Evolutionary conservation across 306 rosid species (phyloP).

Genomic region (Mimosa bimucronata): DNA sequence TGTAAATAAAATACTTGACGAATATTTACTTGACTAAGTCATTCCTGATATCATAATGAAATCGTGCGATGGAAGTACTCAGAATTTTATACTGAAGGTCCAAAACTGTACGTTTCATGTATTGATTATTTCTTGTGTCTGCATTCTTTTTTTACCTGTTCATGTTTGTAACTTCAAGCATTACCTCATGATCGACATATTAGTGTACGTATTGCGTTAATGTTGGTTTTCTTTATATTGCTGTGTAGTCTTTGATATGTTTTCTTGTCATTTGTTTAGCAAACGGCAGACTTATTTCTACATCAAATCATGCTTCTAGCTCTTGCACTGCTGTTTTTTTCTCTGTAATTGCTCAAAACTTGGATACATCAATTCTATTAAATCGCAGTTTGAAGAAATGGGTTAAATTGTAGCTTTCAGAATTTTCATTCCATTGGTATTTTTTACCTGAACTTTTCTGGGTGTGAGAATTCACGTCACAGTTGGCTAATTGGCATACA

Average conservation of each 20-base stretch:
- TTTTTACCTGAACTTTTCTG: slow-evolving; percentile 7
- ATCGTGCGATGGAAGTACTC: not conserved
- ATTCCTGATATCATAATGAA: slow-evolving; percentile 9
- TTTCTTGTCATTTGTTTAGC: not conserved
- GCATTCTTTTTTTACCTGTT: not conserved
- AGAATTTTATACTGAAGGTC: slow-evolving; percentile 23
- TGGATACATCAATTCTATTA: slow-evolving; percentile 12
- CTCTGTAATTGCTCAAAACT: not conserved
- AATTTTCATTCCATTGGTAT: not conserved
- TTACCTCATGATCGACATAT: not conserved
- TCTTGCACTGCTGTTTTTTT: not conserved
- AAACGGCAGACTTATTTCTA: slow-evolving; percentile 18
- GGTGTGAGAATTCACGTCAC: not conserved
- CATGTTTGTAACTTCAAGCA: slow-evolving; percentile 17
- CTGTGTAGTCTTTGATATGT: slow-evolving; percentile 8
- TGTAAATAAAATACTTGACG: not conserved
- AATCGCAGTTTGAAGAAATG: not conserved
- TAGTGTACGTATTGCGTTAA: not conserved
- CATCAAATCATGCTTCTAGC: slow-evolving; percentile 3
- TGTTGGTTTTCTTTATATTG: slow-evolving; percentile 6
- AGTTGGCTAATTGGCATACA: not conserved
- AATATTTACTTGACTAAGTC: slow-evolving; percentile 1
- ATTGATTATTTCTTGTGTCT: slow-evolving; percentile 1
- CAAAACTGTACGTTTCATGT: slow-evolving; percentile 14
- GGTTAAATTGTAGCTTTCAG: slow-evolving; percentile 15